Base-by-base conservation (phyloP, 2,329 filamentous ascomycete genomes). In the Botrytis porri region DNA sequence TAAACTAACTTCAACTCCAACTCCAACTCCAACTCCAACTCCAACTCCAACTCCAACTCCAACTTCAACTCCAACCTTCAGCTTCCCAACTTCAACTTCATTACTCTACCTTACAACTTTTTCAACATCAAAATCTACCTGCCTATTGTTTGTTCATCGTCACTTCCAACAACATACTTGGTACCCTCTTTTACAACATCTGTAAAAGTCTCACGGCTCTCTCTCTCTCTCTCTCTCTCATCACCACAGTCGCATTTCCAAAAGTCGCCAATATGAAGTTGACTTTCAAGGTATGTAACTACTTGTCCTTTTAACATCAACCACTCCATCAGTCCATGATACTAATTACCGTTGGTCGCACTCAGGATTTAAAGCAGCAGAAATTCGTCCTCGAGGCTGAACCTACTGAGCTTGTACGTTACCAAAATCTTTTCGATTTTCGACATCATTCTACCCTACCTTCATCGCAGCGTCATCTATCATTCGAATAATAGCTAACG, bases 301-400 rank as follows among this genome's bases (percentile, higher is more conserved):
- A 70, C 74, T 66, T 48, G 41, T 72, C 74, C 74, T 77, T 76
- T 77, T 73, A 75, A 76, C 76, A 76, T 81, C 74, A 25, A 32
- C 25, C 25, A 8, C n/a, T 57, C 32, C 43, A 32, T 12, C 16
- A 32, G 7, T 65, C 48, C 72, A 64, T 57, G 16, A 73, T 76
- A 73, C 79, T 79, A 75, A 80, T 75, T 48, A 66, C 62, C 39
- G 51, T 65, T 74, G 65, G 65, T 77, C 69, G n/a, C 60, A 61
- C 78, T 48, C 79, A 98, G 95, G 96, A 99, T 86, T 88, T 99
- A 81, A 98, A 98, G 88, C 96, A 98, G 84, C 93, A 98, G 83
- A 98, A 98, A 87, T 99, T 99, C 85, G 90, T 91, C 81, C 92
- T 99, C 86, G 95, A 98, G 79, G 93, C 94, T 81, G 95, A 98